A percentile compares a stretch with the other conserved stretches of the same genome.
phyloP scores from a whole-genome alignment of 192 early-diverging fungal species.

The Helicostylum pulchrum region DNA sequence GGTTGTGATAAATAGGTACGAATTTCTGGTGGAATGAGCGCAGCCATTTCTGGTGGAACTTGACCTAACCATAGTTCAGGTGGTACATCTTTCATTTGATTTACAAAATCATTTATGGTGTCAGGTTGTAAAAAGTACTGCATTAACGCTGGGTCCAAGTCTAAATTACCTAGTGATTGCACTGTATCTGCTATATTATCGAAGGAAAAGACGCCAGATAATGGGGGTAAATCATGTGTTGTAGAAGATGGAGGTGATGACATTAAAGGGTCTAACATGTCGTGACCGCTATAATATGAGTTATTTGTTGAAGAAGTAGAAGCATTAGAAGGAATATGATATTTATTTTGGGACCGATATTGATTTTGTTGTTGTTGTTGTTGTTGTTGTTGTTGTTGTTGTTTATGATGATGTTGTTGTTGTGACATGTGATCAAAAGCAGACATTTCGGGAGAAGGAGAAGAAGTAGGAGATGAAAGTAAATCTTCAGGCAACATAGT shows the following conservation, averaged over 20 bases:
- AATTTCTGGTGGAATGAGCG: constrained; percentile 13
- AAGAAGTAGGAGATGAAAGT: background rate
- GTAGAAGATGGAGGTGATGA: background rate
- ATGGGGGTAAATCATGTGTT: background rate
- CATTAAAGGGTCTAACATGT: background rate
- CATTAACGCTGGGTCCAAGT: background rate
- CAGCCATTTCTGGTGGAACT: constrained; percentile 5
- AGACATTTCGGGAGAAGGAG: constrained; percentile 4
- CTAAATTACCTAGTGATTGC: background rate
- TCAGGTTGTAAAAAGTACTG: constrained; percentile 13
- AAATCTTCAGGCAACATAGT: constrained; percentile 9
- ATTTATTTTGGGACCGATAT: too few relatives aligned
- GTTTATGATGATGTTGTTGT: too few relatives aligned
- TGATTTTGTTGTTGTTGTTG: too few relatives aligned
- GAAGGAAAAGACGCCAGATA: background rate
- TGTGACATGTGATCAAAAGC: background rate
- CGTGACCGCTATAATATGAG: background rate
- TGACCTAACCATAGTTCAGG: constrained; percentile 3
- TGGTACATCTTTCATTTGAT: constrained; percentile 3
- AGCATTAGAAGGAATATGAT: background rate
- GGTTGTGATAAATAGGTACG: background rate
- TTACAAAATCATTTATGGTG: background rate
- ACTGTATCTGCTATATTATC: background rate
- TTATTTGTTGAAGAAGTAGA: background rate
- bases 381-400: too few relatives aligned